Conservation (phyloP, 1,139 yeast genomes). For the Petasospora rhodanensis region DNA sequence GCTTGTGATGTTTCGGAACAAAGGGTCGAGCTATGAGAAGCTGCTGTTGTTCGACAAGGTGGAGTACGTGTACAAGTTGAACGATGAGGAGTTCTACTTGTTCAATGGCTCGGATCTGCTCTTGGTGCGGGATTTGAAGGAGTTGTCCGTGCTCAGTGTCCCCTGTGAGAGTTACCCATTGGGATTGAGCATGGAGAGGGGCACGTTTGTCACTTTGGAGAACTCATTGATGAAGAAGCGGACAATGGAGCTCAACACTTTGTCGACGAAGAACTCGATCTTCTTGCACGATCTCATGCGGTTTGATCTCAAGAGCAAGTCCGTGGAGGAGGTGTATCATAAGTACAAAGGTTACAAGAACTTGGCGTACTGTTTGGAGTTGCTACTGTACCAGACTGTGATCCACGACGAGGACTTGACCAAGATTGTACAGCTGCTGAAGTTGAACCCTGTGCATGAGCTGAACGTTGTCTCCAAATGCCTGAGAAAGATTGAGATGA, state of each 20-base stretch:
- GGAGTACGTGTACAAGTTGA: constrained; percentile 24
- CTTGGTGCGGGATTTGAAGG: constrained; percentile 27
- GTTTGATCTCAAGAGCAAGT: constrained; percentile 18
- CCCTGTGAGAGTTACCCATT: constrained; percentile 24
- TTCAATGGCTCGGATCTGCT: constrained; percentile 27
- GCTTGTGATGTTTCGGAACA: constrained; percentile 23
- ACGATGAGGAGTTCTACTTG: constrained; percentile 22
- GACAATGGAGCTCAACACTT: constrained; percentile 18
- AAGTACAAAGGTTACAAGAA: constrained; percentile 39
- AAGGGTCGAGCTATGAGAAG: constrained; percentile 13
- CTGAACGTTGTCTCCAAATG: constrained; percentile 52
- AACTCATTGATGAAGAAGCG: constrained; percentile 20
- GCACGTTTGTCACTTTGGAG: constrained; percentile 24
- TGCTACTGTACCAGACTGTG: constrained; percentile 35
- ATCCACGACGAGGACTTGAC: constrained; percentile 22
- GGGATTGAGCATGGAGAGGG: constrained; percentile 19
- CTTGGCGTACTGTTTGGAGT: constrained; percentile 44
- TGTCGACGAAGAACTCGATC: constrained; percentile 22
- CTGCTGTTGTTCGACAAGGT: constrained; percentile 24
- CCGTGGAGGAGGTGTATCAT: constrained; percentile 8
- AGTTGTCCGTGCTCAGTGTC: constrained; percentile 15
- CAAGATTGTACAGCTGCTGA: constrained; percentile 14
- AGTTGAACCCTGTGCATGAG: constrained; percentile 27
- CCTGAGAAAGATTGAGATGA: constrained; percentile 61
- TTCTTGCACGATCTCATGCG: constrained; percentile 27